These are phyloP conservation scores for Phialemoniopsis sp. DNA, from an alignment of 2,329 filamentous ascomycete genomes.

Conservation along the genomic window DNA sequence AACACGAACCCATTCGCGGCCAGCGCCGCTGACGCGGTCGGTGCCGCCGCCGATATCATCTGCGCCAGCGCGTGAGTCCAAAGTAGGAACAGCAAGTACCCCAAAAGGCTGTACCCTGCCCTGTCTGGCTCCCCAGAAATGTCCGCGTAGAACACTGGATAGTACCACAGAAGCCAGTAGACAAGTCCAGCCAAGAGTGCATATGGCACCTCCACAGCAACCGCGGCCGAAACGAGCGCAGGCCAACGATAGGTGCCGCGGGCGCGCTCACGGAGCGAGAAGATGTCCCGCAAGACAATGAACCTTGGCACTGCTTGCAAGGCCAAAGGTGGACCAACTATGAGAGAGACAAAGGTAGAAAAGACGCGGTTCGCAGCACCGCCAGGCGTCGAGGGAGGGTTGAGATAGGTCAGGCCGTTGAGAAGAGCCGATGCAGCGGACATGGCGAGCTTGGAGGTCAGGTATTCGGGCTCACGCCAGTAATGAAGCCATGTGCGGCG, in stretches of 20 bases:
- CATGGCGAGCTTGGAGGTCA: conserved; percentile 11
- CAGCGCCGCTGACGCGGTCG: too few relatives aligned
- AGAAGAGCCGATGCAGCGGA: conserved; percentile 40
- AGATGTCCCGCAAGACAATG: conserved; percentile 51
- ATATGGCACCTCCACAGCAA: conserved; percentile 55
- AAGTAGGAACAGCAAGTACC: too few relatives aligned
- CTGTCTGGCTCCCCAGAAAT: too few relatives aligned
- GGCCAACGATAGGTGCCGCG: conserved; percentile 58
- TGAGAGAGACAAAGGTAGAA: conserved; percentile 55
- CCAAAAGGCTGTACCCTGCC: too few relatives aligned
- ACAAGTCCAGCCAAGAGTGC: too few relatives aligned
- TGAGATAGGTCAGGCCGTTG: conserved; percentile 57
- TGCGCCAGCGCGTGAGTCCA: too few relatives aligned
- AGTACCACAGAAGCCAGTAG: too few relatives aligned
- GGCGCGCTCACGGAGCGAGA: conserved; percentile 55
- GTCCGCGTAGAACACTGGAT: too few relatives aligned
- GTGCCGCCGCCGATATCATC: too few relatives aligned
- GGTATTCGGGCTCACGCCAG: conserved; percentile 9
- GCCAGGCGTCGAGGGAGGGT: conserved; percentile 45
- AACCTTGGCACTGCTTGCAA: conserved; percentile 56
- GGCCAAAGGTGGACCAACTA: conserved; percentile 48
- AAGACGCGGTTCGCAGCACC: conserved; percentile 59
- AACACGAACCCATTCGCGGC: too few relatives aligned
- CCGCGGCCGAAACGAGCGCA: conserved; percentile 52
- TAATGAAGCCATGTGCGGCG: too few relatives aligned